phyloP scores from a whole-genome alignment of 1,139 yeast genomes.

The Candida sanyaensis region DNA sequence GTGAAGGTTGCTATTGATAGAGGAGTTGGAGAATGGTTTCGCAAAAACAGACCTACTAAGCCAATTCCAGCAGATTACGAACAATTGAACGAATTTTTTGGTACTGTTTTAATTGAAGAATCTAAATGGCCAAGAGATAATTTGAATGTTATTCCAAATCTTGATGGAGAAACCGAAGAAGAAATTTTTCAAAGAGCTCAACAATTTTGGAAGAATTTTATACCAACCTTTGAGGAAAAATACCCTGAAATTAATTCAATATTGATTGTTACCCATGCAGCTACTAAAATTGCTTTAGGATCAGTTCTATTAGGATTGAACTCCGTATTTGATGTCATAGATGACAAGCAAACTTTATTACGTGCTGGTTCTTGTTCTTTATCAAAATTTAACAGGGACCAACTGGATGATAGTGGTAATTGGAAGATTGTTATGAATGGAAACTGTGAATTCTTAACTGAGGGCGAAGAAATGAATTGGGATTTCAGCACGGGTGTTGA shows the following conservation, averaged over 20 bases:
- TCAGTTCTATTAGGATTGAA: slow-evolving; percentile 58
- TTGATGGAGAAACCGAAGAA: slow-evolving; percentile 64
- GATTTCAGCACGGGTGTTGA: slow-evolving; percentile 66
- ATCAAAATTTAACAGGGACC: slow-evolving; percentile 32
- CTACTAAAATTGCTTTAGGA: slow-evolving; percentile 78
- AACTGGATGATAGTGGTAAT: slow-evolving; percentile 8
- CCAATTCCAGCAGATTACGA: slow-evolving; percentile 62
- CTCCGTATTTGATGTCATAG: slow-evolving; percentile 52
- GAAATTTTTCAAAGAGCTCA: slow-evolving; percentile 60
- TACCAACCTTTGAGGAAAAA: slow-evolving; percentile 51
- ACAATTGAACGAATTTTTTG: slow-evolving; percentile 50
- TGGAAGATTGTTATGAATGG: slow-evolving; percentile 72
- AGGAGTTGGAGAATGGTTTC: slow-evolving; percentile 76
- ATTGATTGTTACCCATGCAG: slow-evolving; percentile 78
- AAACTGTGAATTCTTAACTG: slow-evolving; percentile 58
- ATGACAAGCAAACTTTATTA: slow-evolving; percentile 37
- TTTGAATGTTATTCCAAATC: slow-evolving; percentile 51
- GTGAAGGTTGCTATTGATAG: slow-evolving; percentile 64
- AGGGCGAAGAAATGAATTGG: slow-evolving; percentile 96
- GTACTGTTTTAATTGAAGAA: slow-evolving; percentile 39
- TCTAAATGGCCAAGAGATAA: slow-evolving; percentile 45
- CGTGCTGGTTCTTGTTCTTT: slow-evolving; percentile 50
- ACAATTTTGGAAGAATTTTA: slow-evolving; percentile 49
- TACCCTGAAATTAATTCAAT: slow-evolving; percentile 58
- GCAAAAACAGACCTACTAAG: slow-evolving; percentile 51